Percentiles rank a stretch among this genome's conserved stretches.
phyloP scores from a whole-genome alignment of 208 protist species.

The Trypanosoma mega region DNA sequence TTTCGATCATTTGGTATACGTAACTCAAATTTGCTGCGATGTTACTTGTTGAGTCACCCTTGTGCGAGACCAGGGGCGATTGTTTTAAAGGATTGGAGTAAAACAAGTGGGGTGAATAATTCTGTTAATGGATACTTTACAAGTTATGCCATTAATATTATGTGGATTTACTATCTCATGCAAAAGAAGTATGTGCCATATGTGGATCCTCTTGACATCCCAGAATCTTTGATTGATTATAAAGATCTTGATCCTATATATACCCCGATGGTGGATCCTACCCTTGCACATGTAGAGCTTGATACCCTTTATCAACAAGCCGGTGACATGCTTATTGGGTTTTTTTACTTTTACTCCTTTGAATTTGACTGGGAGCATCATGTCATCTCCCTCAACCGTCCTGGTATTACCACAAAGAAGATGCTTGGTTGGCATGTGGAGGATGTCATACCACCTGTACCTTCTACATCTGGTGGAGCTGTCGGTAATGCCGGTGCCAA shows the following conservation, averaged over 20 bases:
- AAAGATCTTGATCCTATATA: constrained; percentile 49
- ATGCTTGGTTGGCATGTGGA: constrained; percentile 76
- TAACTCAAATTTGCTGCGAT: constrained; percentile 81
- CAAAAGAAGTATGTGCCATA: constrained; percentile 69
- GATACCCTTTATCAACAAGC: constrained; percentile 42
- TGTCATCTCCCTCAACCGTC: constrained; percentile 86
- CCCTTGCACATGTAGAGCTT: constrained; percentile 25
- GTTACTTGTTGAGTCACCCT: constrained; percentile 78
- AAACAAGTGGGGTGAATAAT: constrained; percentile 89
- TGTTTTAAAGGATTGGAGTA: constrained; percentile 92
- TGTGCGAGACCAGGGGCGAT: constrained; percentile 80
- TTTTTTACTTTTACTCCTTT: constrained; percentile 89
- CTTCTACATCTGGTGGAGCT: constrained; percentile 1
- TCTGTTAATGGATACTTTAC: constrained; percentile 88
- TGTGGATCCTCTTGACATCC: constrained; percentile 72
- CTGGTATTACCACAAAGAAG: constrained; percentile 75
- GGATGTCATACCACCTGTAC: constrained; percentile 33
- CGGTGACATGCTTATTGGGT: constrained; percentile 82
- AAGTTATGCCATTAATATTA: constrained; percentile 89
- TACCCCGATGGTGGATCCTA: constrained; percentile 52
- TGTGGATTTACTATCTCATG: constrained; percentile 93
- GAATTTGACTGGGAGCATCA: constrained; percentile 88
- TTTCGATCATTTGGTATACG: constrained; percentile 89
- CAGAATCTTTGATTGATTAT: constrained; percentile 45
- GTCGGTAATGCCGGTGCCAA: constrained; percentile 13